Evolutionary conservation across 2,329 filamentous ascomycete genomes (phyloP).

Genomic region (Thielaviopsis populi): DNA sequence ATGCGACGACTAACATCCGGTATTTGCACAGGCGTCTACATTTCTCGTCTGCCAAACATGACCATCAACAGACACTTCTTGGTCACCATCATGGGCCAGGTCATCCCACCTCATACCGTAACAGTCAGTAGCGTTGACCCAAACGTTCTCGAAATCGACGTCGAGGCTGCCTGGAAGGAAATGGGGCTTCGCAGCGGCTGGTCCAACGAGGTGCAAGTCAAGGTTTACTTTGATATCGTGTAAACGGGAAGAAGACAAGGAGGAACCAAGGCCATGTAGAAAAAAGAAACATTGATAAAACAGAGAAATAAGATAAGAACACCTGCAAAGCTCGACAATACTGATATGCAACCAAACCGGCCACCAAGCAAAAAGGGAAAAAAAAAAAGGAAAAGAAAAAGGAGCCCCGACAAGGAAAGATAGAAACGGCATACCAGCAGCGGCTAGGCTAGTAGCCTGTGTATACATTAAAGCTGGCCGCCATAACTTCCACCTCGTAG

Average conservation of each 20-base stretch:
- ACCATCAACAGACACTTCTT: constrained; percentile 53
- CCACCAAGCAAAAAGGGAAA: not conserved
- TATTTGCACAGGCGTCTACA: constrained; percentile 48
- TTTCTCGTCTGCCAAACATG: constrained; percentile 50
- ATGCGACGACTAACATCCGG: not conserved
- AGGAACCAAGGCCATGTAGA: not conserved
- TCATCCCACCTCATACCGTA: constrained; percentile 54
- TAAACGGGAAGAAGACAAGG: not conserved
- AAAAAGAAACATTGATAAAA: constrained; percentile 4
- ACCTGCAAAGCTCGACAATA: not conserved
- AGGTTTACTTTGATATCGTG: constrained; percentile 38
- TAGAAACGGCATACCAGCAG: not conserved
- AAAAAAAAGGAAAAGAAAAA: not conserved
- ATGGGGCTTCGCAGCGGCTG: constrained; percentile 55
- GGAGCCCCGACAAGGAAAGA: no score
- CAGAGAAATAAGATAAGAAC: not conserved
- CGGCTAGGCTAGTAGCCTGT: constrained; percentile 7
- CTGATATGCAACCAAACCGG: not conserved
- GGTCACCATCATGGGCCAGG: constrained; percentile 55
- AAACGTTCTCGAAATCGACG: constrained; percentile 60
- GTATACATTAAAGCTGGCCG: constrained; percentile 48
- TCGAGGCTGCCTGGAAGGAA: constrained; percentile 61
- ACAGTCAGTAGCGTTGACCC: constrained; percentile 35
- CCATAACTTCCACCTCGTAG: constrained; percentile 65
- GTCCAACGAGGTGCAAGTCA: constrained; percentile 65